Evolutionary conservation across 2,329 filamentous ascomycete species (phyloP).

Genomic region (Fusarium illudens): DNA sequence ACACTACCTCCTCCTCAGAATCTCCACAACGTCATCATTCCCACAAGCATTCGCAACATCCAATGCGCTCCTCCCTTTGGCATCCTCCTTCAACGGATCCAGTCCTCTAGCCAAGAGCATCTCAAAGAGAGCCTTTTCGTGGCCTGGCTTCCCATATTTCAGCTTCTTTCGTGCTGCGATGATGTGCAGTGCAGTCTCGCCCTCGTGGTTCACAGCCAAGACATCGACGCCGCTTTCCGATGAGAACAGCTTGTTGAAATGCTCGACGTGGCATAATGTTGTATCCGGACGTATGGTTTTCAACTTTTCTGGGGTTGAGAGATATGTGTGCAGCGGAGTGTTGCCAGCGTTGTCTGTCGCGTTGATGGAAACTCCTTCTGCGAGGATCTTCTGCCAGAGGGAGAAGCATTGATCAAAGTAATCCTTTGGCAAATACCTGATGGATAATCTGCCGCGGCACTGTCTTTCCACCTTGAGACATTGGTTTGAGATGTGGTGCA

Average conservation of each 20-base stretch:
- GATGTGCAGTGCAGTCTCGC: slow-evolving; percentile 30
- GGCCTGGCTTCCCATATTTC: accelerated
- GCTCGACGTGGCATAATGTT: slow-evolving; percentile 13
- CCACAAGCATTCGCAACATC: slow-evolving; percentile 37
- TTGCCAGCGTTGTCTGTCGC: slow-evolving; percentile 19
- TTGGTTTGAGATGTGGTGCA: slow-evolving; percentile 29
- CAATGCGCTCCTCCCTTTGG: slow-evolving; percentile 30
- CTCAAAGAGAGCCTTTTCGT: slow-evolving; percentile 30
- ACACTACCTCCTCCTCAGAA: slow-evolving; percentile 22
- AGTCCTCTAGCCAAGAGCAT: slow-evolving; percentile 26
- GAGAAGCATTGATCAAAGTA: slow-evolving; percentile 12
- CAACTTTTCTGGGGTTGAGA: not conserved
- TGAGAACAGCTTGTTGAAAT: slow-evolving; percentile 26
- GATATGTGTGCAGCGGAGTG: slow-evolving; percentile 21
- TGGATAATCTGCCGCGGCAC: not conserved
- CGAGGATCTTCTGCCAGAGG: slow-evolving; percentile 17
- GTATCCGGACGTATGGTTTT: accelerated
- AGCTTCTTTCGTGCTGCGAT: not conserved
- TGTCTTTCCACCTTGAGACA: not conserved
- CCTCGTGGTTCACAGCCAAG: slow-evolving; percentile 14
- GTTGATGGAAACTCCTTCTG: slow-evolving; percentile 25
- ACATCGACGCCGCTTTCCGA: slow-evolving; percentile 21
- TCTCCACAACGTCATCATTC: slow-evolving; percentile 27
- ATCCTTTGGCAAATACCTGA: not conserved
- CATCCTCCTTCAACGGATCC: slow-evolving; percentile 36